A percentile compares a stretch with the other conserved stretches of the same genome.
Conservation (phyloP, 176 grass and related monocot genomes). For the Musa troglodytarum region DNA sequence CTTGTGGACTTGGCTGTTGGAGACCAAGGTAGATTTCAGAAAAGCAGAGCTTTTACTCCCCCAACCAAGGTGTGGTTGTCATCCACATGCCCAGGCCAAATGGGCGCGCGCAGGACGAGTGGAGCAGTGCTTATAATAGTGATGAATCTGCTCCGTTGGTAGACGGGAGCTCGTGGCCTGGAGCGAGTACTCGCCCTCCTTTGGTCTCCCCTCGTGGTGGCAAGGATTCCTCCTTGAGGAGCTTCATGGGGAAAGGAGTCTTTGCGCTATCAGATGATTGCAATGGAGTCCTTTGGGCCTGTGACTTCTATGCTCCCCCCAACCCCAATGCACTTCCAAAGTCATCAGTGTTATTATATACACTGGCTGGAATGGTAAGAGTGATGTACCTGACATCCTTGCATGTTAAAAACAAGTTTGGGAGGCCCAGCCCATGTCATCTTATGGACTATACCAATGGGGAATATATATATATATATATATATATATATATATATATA, state of each 20-base stretch:
- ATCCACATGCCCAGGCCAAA: constrained; percentile 45
- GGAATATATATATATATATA: no score
- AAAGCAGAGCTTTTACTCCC: constrained; percentile 31
- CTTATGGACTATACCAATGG: no score
- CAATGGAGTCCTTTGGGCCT: no score
- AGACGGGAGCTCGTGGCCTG: neutral
- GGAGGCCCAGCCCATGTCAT: no score
- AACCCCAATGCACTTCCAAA: no score
- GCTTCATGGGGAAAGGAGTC: constrained; percentile 12
- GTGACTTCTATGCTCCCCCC: neutral
- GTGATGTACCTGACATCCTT: no score
- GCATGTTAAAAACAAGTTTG: no score
- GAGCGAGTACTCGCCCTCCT: constrained; percentile 5
- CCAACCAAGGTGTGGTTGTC: constrained; percentile 34
- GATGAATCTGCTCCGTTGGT: constrained; percentile 6
- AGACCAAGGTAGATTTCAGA: constrained; percentile 29
- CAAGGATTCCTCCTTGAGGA: constrained; percentile 37
- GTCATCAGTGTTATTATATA: no score
- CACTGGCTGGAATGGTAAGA: no score
- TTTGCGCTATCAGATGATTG: no score
- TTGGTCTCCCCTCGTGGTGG: constrained; percentile 45
- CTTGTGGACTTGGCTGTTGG: constrained; percentile 37
- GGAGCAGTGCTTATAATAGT: constrained; percentile 7
- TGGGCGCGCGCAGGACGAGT: neutral
- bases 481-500: no score